Evolutionary conservation across 2,329 filamentous ascomycete species (phyloP), one percentile per base, ranked within the genome.

Genomic region (Fusarium anthophilum): DNA sequence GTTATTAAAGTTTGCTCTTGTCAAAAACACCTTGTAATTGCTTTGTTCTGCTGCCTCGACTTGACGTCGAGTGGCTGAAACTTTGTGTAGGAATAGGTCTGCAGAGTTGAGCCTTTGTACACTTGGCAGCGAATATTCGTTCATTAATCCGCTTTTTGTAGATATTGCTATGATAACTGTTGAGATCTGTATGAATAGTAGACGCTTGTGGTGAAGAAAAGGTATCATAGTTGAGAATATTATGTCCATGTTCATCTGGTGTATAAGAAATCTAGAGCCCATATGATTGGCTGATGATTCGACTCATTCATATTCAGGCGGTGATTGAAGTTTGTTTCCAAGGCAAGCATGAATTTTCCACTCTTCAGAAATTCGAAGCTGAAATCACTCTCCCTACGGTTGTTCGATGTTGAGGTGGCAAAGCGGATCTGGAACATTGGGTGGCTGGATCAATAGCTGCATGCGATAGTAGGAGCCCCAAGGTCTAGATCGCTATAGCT

Each of bases 61-160:
- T 44, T 65, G 38, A 32, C 48, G 48, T 53, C 72, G 38, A 38
- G 63, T 72, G 71, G 63, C 71, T 72, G 57, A 35, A 45, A 71
- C 39, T 41, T 58, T 59, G 50, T 50, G 53, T 58, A 18, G 9
- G 53, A 30, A 51, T 68, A 58, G 44, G 50, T 59, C 26, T 44
- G 30, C 22, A 37, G 41, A 28, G 18, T 32, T 30, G 30, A 43
- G 55, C 58, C 44, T 60, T 54, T 56, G 13, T 50, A 43, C 14
- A 18, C 22, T 28, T 53, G 24, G 26, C 44, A 32, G 13, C 51
- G 32, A 38, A 38, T 15, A 39, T 54, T 26, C 24, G 20, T 54
- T 39, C 22, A 38, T 51, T 38, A 20, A 28, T 14, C 22, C 14
- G 17, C n/a, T 18, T 20, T 26, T 9, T 17, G 26, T 13, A 37